These are phyloP conservation scores for Chlamydomonas eustigma DNA, from an alignment of 139 green algal species.

Conservation along the genomic window DNA sequence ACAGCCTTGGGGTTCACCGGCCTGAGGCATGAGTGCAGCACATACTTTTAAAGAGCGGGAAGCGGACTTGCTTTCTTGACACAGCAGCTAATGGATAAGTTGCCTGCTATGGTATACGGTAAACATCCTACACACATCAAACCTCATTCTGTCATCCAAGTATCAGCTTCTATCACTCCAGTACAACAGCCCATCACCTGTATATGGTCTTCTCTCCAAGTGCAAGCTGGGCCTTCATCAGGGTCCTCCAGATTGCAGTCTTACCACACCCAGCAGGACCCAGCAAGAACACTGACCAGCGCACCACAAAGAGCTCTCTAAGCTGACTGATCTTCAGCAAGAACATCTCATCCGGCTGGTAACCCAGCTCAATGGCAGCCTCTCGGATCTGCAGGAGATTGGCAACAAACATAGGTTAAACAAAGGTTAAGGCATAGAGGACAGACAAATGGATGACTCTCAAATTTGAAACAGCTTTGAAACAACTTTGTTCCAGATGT, in stretches of 20 bases:
- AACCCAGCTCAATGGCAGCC: slow-evolving; percentile 72
- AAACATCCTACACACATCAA: too few relatives aligned
- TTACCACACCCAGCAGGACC: slow-evolving; percentile 88
- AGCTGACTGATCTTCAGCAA: slow-evolving; percentile 87
- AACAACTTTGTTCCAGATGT: too few relatives aligned
- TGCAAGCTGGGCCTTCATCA: slow-evolving; percentile 58
- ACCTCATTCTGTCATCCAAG: too few relatives aligned
- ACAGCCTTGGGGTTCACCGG: slow-evolving; percentile 88
- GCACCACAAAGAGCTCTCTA: slow-evolving; percentile 75
- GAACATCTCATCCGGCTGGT: slow-evolving; percentile 85
- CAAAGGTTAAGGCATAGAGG: too few relatives aligned
- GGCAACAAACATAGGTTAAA: too few relatives aligned
- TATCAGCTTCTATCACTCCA: too few relatives aligned
- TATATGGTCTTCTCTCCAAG: slow-evolving; percentile 12
- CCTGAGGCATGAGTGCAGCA: slow-evolving; percentile 54
- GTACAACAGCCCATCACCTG: too few relatives aligned
- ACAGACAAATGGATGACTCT: too few relatives aligned
- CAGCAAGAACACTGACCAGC: slow-evolving; percentile 92
- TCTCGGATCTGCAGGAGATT: slow-evolving; percentile 44
- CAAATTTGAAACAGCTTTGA: too few relatives aligned
- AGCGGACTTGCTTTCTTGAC: too few relatives aligned
- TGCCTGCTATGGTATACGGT: too few relatives aligned
- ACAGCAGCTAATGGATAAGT: too few relatives aligned
- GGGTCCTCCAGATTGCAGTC: slow-evolving; percentile 86
- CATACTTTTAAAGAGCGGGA: slow-evolving; percentile 8